Base-by-base conservation (phyloP, 2,329 filamentous ascomycete genomes). In the Tolypocladium cylindrosporum region DNA sequence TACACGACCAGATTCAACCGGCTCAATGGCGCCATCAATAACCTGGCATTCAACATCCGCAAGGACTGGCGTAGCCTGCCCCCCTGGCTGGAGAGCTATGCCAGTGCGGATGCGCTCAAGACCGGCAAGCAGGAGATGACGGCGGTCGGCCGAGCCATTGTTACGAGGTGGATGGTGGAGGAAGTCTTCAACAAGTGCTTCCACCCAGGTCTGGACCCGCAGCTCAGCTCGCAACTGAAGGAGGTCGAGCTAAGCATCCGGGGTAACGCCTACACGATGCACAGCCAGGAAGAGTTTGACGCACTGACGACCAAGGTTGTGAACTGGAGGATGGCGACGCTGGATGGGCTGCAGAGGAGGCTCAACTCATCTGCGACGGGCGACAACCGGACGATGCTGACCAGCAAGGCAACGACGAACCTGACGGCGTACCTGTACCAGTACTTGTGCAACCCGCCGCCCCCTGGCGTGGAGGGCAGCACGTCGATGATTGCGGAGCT, bases 121-220 rank as follows among this genome's bases (percentile, higher is more conserved):
- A 91, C 88, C 11, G 94, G 92, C 61, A 96, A 92, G 69, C 92
- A 97, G 71, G 94, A 99, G 73, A 99, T 99, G 94, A 97, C 91
- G 8, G 92, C 92, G 6, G 88, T 96, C 31, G 94, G 94, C 19
- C 85, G 93, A 57, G 91, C 93, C 14, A 85, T 92, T 62, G 91
- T 99, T 64, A 89, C 89, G 36, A 84, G 87, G 60, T 99, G 93
- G 91, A 76, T 99, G 7, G 86, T 93, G 31, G 90, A 96, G 53
- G 90, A 96, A 68, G 83, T 97, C 50, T 96, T 97, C 70, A 87
- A 95, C 70, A 87, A 87, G 57, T 92, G 89, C 72, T 97, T 99
- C 75, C 94, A 99, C 68, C 94, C 94, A 0, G 87, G 87, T 11
- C 80, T 99, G 14, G 91, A 97, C 56, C 79, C 83, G 0, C 79